phyloP scores from a whole-genome alignment of 2,329 filamentous ascomycete species.

The Neopestalotiopsis rosae region DNA sequence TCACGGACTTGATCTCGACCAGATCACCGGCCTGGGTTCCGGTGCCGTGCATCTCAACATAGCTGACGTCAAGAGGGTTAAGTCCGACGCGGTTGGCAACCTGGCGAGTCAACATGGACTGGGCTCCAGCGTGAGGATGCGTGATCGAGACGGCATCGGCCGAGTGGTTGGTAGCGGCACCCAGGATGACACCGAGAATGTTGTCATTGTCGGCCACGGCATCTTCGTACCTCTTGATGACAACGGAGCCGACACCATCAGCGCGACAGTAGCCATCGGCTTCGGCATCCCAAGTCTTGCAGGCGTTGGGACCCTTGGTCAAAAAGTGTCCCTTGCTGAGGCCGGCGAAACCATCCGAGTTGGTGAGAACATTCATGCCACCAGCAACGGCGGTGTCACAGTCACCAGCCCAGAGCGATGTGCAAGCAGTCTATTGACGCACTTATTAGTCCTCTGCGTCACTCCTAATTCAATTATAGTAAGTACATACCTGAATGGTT shows the following conservation, averaged over 20 bases:
- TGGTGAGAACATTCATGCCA: slow-evolving; percentile 69
- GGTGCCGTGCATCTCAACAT: slow-evolving; percentile 74
- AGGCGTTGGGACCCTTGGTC: slow-evolving; percentile 45
- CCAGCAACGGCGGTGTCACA: slow-evolving; percentile 70
- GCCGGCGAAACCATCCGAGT: slow-evolving; percentile 69
- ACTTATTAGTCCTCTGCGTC: neutral
- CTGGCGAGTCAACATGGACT: slow-evolving; percentile 63
- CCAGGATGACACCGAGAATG: slow-evolving; percentile 44
- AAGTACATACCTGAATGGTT: slow-evolving; percentile 62
- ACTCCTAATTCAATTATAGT: neutral
- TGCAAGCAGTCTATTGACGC: slow-evolving; percentile 44
- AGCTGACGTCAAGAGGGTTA: slow-evolving; percentile 59
- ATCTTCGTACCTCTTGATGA: slow-evolving; percentile 32
- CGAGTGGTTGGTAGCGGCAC: slow-evolving; percentile 73
- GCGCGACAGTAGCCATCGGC: slow-evolving; percentile 58
- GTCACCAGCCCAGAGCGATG: slow-evolving; percentile 64
- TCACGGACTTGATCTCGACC: slow-evolving; percentile 67
- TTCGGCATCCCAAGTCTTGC: slow-evolving; percentile 66
- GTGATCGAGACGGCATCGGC: slow-evolving; percentile 75
- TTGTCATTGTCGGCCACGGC: slow-evolving; percentile 25
- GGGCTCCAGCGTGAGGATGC: slow-evolving; percentile 65
- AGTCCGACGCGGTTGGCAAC: no score
- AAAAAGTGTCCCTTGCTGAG: slow-evolving; percentile 70
- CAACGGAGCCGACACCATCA: slow-evolving; percentile 28
- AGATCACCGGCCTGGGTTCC: slow-evolving; percentile 74